A percentile compares a stretch with the other conserved stretches of the same genome.
These are phyloP conservation scores for Aspergillus fumigatiaffinis DNA, from an alignment of 2,329 filamentous ascomycete species.

Conservation along the genomic window DNA sequence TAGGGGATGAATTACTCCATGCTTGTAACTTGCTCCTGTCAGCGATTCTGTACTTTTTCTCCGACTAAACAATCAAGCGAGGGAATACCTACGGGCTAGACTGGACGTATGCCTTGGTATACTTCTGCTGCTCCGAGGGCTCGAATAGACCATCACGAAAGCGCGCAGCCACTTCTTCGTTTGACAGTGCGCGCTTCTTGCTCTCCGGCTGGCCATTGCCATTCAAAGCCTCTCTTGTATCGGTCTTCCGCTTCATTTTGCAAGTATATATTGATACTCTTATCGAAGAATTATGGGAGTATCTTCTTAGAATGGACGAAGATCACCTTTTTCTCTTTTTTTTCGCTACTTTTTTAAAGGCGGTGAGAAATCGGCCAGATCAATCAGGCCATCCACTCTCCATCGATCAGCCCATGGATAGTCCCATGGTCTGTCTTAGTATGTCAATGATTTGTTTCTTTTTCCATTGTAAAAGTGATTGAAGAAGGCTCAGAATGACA, in stretches of 20 bases:
- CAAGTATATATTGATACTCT: not conserved
- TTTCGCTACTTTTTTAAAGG: conserved; percentile 6
- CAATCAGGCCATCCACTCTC: conserved; percentile 12
- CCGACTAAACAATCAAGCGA: not conserved
- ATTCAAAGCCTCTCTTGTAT: conserved; percentile 24
- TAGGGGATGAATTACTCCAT: conserved; percentile 79
- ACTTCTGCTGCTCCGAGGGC: conserved; percentile 36
- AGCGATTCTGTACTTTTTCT: not conserved
- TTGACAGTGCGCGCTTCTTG: conserved; percentile 39
- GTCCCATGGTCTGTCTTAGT: not conserved
- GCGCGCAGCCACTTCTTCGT: conserved; percentile 35
- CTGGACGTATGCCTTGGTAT: conserved; percentile 39
- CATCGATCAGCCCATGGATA: conserved; percentile 14
- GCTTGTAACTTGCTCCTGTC: conserved; percentile 64
- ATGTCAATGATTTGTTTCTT: not conserved
- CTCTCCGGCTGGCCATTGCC: conserved; percentile 31
- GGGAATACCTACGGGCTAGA: conserved; percentile 39
- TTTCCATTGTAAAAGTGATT: not conserved
- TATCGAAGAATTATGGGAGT: not conserved
- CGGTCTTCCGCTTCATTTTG: conserved; percentile 45
- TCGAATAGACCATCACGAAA: conserved; percentile 46
- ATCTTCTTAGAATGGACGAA: conserved; percentile 1
- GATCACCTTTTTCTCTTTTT: conserved; percentile 10
- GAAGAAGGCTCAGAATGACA: not conserved
- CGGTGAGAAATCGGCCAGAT: conserved; percentile 16